Evolutionary conservation across 805 yeast species (phyloP).

Genomic region (Saturnispora quitensis): DNA sequence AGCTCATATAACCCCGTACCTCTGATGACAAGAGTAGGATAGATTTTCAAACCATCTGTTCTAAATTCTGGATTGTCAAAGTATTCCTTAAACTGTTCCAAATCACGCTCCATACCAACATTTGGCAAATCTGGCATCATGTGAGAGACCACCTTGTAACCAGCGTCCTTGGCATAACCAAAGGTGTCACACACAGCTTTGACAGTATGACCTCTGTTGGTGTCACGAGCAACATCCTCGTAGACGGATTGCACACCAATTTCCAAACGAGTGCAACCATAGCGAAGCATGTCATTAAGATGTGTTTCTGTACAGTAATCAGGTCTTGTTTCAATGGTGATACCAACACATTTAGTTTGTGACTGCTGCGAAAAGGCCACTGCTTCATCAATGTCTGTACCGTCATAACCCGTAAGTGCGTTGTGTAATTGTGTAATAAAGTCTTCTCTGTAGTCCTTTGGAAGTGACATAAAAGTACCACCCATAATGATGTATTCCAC

Average conservation of each 20-base stretch:
- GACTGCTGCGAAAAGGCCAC: constrained; percentile 87
- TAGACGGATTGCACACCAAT: constrained; percentile 96
- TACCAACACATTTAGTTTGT: constrained; percentile 94
- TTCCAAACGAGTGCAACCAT: constrained; percentile 95
- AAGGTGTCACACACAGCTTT: constrained; percentile 93
- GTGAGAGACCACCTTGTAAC: constrained; percentile 94
- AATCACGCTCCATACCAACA: constrained; percentile 96
- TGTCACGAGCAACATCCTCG: constrained; percentile 97
- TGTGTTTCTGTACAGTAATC: constrained; percentile 97
- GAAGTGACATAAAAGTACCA: constrained; percentile 95
- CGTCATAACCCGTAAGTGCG: constrained; percentile 88
- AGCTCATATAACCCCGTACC: constrained; percentile 96
- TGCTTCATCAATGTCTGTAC: constrained; percentile 83
- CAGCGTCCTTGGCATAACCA: constrained; percentile 94
- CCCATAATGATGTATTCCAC: constrained; percentile 99
- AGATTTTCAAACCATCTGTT: constrained; percentile 91
- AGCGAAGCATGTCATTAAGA: constrained; percentile 86
- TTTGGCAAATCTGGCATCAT: constrained; percentile 99
- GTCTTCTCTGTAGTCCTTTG: constrained; percentile 78
- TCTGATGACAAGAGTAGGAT: constrained; percentile 93
- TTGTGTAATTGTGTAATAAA: constrained; percentile 88
- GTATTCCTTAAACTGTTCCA: constrained; percentile 92
- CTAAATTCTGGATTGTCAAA: constrained; percentile 95
- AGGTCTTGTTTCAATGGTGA: constrained; percentile 96
- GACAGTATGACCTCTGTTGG: constrained; percentile 97